Evolutionary conservation across 2,329 filamentous ascomycete genomes (phyloP).

Genomic region (Xylariaceae sp.): DNA sequence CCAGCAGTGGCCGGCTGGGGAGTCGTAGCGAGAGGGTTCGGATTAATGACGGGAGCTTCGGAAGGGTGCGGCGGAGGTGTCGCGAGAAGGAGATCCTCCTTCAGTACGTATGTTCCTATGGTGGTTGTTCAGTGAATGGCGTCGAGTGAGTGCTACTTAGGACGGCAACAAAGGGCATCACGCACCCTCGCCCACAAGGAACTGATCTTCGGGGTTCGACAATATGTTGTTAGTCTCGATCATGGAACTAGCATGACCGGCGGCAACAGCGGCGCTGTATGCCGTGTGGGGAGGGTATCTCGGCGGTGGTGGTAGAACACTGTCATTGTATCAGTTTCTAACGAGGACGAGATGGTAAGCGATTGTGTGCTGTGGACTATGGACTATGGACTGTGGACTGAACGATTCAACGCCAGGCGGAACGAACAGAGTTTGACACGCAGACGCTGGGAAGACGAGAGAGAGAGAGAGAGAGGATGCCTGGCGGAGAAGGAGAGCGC

Average conservation of each 20-base stretch:
- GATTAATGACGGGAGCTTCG: slow-evolving; percentile 78
- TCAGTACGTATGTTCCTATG: slow-evolving; percentile 78
- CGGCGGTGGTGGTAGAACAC: slow-evolving; percentile 79
- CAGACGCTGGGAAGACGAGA: too few relatives aligned
- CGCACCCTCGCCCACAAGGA: slow-evolving; percentile 86
- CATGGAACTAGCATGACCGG: slow-evolving; percentile 64
- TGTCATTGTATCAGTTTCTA: slow-evolving; percentile 33
- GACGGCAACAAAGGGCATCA: background rate
- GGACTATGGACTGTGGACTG: background rate
- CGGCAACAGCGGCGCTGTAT: slow-evolving; percentile 66
- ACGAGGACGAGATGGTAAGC: slow-evolving; percentile 16
- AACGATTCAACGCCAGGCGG: background rate
- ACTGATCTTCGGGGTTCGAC: slow-evolving; percentile 77
- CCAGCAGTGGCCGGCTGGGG: slow-evolving; percentile 79
- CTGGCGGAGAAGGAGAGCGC: slow-evolving; percentile 1
- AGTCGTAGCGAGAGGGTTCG: slow-evolving; percentile 83
- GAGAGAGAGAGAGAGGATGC: too few relatives aligned
- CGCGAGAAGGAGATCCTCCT: slow-evolving; percentile 86
- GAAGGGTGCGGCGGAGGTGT: slow-evolving; percentile 94
- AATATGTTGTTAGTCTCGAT: slow-evolving; percentile 94
- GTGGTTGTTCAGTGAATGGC: slow-evolving; percentile 17
- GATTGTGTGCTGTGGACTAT: background rate
- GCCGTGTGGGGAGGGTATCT: slow-evolving; percentile 72
- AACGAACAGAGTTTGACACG: background rate
- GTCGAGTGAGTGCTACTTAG: background rate